Evolutionary conservation across 139 green algal genomes (phyloP).

Genomic region (Chlamydomonas applanata): DNA sequence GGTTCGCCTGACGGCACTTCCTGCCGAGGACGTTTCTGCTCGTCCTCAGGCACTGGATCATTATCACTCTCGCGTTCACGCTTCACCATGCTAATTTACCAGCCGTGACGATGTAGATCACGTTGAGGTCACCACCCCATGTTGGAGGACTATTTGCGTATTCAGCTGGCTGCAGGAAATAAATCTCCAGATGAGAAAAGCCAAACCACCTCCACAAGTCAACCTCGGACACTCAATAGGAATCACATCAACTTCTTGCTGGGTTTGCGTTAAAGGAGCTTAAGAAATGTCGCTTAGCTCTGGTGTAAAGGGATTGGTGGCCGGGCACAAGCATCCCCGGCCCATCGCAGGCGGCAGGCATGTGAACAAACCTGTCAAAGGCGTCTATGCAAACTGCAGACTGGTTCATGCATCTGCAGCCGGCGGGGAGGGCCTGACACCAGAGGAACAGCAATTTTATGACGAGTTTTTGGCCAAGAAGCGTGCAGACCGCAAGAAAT

Average conservation of each 20-base stretch:
- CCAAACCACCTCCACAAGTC: too few relatives aligned
- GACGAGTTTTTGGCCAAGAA: conserved; percentile 4
- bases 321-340: background rate
- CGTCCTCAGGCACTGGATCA: conserved; percentile 4
- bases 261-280: too few relatives aligned
- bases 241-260: conserved; percentile 10
- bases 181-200: too few relatives aligned
- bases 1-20: background rate
- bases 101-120: too few relatives aligned
- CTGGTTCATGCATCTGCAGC: conserved; percentile 1
- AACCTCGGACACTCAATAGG: too few relatives aligned
- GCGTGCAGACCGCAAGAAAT: conserved; percentile 3
- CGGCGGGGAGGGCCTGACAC: background rate
- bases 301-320: too few relatives aligned
- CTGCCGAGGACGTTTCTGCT: background rate
- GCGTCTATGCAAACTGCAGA: background rate
- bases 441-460: background rate
- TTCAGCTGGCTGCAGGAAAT: too few relatives aligned
- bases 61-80: background rate
- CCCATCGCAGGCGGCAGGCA: background rate
- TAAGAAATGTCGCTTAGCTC: too few relatives aligned
- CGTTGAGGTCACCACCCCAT: too few relatives aligned
- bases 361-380: background rate
- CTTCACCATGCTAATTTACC: too few relatives aligned
- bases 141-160: too few relatives aligned